A percentile compares a stretch with the other conserved stretches of the same genome.
phyloP scores from a whole-genome alignment of 2,329 filamentous ascomycete species.

The Nannizzia gypsea region DNA sequence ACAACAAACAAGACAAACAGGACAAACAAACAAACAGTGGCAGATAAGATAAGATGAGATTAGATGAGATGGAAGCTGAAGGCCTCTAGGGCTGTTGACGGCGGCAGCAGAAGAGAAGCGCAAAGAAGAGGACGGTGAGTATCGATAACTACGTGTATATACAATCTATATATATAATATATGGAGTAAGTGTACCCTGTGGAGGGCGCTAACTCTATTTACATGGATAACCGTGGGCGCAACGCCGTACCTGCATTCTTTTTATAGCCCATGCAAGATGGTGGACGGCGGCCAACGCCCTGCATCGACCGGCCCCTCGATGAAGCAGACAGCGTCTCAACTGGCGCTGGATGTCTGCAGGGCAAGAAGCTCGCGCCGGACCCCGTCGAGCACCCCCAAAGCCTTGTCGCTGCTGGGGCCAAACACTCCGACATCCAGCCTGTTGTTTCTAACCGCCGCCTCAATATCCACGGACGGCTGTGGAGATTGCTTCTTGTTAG shows the following conservation, averaged over 20 bases:
- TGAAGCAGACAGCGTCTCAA: neutral
- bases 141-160: neutral
- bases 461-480: conserved; percentile 47
- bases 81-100: neutral
- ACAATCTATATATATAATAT: neutral
- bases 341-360: neutral
- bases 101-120: neutral
- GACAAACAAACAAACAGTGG: neutral
- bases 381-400: conserved; percentile 11
- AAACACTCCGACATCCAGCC: conserved; percentile 44
- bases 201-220: neutral
- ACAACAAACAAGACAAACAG: neutral
- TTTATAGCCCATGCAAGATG: neutral
- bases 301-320: neutral
- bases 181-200: neutral
- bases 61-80: neutral
- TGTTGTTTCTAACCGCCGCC: conserved; percentile 38
- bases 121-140: no score
- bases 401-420: conserved; percentile 25
- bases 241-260: neutral
- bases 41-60: neutral
- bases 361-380: conserved; percentile 14
- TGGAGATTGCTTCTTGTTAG: conserved; percentile 13
- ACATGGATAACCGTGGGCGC: neutral
- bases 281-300: neutral